Percentiles rank a stretch among this genome's conserved stretches.
These are phyloP conservation scores for Trichoderma citrinoviride DNA, from an alignment of 2,329 filamentous ascomycete genomes.

Conservation along the genomic window DNA sequence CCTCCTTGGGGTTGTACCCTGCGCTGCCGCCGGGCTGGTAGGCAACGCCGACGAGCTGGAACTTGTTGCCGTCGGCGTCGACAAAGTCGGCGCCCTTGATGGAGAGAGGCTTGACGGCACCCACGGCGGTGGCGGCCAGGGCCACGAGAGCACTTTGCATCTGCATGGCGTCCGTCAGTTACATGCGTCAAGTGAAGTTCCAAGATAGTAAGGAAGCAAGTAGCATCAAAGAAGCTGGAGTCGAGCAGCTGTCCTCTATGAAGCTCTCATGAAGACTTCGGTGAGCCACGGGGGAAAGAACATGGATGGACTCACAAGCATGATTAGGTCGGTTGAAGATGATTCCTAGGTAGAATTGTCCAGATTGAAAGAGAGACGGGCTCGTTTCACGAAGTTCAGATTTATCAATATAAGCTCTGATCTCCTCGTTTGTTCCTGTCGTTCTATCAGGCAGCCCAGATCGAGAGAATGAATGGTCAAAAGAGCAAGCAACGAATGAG, in stretches of 20 bases:
- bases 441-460: too few species aligned
- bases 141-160: slow-evolving; percentile 49
- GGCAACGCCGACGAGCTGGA: slow-evolving; percentile 65
- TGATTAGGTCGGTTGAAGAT: slow-evolving; percentile 13
- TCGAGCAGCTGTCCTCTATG: background rate
- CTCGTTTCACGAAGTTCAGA: background rate
- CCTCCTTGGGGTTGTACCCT: slow-evolving; percentile 54
- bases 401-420: too few species aligned
- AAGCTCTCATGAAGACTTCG: background rate
- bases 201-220: background rate
- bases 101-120: slow-evolving; percentile 57
- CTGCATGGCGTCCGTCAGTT: slow-evolving; percentile 23
- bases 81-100: slow-evolving; percentile 59
- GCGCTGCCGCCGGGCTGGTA: slow-evolving; percentile 67
- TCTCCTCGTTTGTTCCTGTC: too few species aligned
- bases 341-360: slow-evolving; percentile 10
- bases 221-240: background rate
- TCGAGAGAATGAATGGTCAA: too few species aligned
- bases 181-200: background rate
- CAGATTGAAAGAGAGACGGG: background rate
- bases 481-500: slow-evolving; percentile 3
- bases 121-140: slow-evolving; percentile 51
- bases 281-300: background rate
- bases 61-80: slow-evolving; percentile 57
- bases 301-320: slow-evolving; percentile 20